Evolutionary conservation across 192 early-diverging fungal species (phyloP).

Genomic region (Umbelopsis ramanniana): DNA sequence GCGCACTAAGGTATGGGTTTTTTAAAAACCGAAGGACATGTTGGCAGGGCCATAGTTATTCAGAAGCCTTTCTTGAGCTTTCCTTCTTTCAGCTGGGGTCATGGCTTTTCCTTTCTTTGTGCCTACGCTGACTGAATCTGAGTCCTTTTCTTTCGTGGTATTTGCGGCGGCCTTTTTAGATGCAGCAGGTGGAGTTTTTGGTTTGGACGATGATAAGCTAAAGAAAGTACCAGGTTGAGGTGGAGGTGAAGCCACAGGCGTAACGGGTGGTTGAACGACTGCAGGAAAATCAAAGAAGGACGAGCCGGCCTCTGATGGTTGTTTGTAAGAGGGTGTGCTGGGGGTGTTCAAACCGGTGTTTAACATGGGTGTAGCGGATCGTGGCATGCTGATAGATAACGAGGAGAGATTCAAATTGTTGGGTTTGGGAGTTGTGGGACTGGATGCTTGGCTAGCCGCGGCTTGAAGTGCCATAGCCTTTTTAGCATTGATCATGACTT

Average conservation of each 20-base stretch:
- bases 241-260: neutral
- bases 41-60: neutral
- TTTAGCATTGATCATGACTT: constrained; percentile 58
- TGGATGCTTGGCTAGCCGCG: neutral
- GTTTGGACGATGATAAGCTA: neutral
- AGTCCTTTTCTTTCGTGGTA: constrained; percentile 5
- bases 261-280: neutral
- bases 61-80: constrained; percentile 6
- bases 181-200: neutral
- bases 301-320: neutral
- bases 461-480: constrained; percentile 41
- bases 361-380: constrained; percentile 4
- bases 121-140: neutral
- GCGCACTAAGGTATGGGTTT: neutral
- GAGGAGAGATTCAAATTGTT: neutral
- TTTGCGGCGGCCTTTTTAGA: neutral
- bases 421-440: neutral
- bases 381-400: neutral
- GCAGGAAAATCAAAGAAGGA: constrained; percentile 7
- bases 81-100: neutral
- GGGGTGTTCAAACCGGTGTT: neutral
- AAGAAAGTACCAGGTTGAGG: constrained; percentile 8
- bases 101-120: neutral
- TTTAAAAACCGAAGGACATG: neutral
- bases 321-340: neutral